Evolutionary conservation across 768 basidiomycete genomes (phyloP), one percentile per base, ranked within the genome.

Genomic region (Candolleomyces efflorescens): DNA sequence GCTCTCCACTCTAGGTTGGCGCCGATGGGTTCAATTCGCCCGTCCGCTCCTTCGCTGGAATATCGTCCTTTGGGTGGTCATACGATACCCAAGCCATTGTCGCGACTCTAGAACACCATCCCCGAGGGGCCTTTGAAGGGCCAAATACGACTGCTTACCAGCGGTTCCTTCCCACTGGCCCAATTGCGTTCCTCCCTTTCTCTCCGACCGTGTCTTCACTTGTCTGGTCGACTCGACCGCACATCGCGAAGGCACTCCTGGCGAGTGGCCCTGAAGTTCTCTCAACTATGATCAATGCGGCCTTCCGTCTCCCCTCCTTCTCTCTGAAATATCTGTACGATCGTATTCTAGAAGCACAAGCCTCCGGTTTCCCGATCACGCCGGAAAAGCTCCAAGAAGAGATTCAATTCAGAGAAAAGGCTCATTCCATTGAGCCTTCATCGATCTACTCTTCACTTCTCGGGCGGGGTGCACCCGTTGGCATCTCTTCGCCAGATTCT

Each of bases 11-110:
- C 38, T 63, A 93, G 91, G 84, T 98, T 36, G 96, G 97, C 17
- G 96, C 97, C 4, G 97, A 98, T 66, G 97, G 97, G 3, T 87
- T 86, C 69, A 95, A 94, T 66, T 98, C 95, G 0, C 94, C 95
- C 11, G 97, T 98, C 22, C 85, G 94, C 47, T 69, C 86, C 23
- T 98, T 87, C 67, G 89, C 94, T 0, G 78, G 85, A 23, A 97
- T 98, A 61, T 76, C 87, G 22, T 88, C 92, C 0, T 95, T 86
- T 65, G 96, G 96, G 3, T 97, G 95, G 89, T 79, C 86, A 0
- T 99, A 99, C 70, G 82, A 89, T 58, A 88, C 90, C 0, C 89
- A 91, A 64, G 94, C 89, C 7, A 81, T 98, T 43, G 97, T 99
- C 37, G 92, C 92, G 3, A 97, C 93, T 0, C 80, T 99, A 63